Base-by-base conservation (phyloP, 2,329 filamentous ascomycete genomes). In the Xylaria sp. region DNA sequence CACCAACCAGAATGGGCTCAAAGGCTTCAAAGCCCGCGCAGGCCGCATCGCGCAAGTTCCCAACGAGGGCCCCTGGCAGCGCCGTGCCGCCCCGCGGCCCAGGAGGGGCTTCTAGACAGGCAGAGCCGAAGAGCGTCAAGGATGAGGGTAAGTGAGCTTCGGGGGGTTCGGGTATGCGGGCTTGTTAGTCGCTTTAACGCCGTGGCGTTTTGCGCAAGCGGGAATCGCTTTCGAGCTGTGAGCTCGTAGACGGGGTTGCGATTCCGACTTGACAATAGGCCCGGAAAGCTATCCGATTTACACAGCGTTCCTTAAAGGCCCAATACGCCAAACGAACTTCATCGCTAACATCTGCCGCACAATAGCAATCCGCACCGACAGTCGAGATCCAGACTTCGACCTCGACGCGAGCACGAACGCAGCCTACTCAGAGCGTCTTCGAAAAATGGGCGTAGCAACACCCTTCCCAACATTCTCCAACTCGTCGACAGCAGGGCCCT, bases 381-480 rank as follows among this genome's bases (percentile, higher is more conserved):
- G 73, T 35, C 67, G 68, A 62, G 77, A 81, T 59, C 77, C 81
- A n/a, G 77, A 82, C 67, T 68, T 72, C 35, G 77, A 82, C 65
- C 71, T 72, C 35, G 64, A 64, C 60, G 52, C 72, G n/a, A 57
- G 54, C 54, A 69, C 74, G 17, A 73, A 77, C 44, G 70, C 76
- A n/a, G 79, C 75, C 63, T 86, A 84, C 72, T 80, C 83, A 8
- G 74, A 75, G 49, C 83, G 84, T 15, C 78, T 87, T 4, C 78
- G 78, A 25, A 74, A 83, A 63, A 85, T 87, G 79, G 84, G 84
- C 69, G 75, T 85, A 29, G 83, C 79, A 8, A 78, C 83, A 47
- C 83, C 84, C 4, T 83, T 81, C 64, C 83, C 84, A 29, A 84
- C 81, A 4, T 81, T 78, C 47, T 85, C 83, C 5, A 76, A 80